Evolutionary conservation across 169 alveolate species (phyloP).

Genomic region (Amoebophrya sp.): DNA sequence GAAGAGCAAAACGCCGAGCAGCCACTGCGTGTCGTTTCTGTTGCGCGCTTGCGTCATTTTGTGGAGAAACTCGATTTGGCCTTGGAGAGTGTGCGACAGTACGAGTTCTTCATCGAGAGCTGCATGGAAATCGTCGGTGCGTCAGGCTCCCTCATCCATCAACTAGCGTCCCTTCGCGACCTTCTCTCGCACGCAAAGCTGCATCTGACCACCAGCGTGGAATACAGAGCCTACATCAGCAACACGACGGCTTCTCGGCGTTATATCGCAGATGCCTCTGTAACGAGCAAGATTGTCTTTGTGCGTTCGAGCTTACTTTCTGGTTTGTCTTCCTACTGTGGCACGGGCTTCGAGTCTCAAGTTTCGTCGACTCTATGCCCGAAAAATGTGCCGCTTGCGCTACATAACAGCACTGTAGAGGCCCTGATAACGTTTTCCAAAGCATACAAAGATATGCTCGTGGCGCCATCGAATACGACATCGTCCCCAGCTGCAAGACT

Average conservation of each 20-base stretch:
- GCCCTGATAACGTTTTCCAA: too few relatives aligned
- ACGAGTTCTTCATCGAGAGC: background rate
- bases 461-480: too few relatives aligned
- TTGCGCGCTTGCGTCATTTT: background rate
- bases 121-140: conserved; percentile 12
- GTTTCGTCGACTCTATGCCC: background rate
- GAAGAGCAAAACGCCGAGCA: background rate
- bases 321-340: background rate
- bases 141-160: background rate
- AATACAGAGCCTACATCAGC: background rate
- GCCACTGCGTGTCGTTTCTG: background rate
- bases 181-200: background rate
- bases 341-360: background rate
- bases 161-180: background rate
- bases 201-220: background rate
- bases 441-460: too few relatives aligned
- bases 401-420: background rate
- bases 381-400: background rate
- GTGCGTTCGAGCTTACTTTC: background rate
- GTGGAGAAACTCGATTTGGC: background rate
- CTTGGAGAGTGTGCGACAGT: background rate
- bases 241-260: background rate
- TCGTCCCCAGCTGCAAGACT: too few relatives aligned
- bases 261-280: background rate
- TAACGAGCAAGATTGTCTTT: background rate